phyloP scores from a whole-genome alignment of 2,329 filamentous ascomycete genomes.

The Trichoderma sp. region DNA sequence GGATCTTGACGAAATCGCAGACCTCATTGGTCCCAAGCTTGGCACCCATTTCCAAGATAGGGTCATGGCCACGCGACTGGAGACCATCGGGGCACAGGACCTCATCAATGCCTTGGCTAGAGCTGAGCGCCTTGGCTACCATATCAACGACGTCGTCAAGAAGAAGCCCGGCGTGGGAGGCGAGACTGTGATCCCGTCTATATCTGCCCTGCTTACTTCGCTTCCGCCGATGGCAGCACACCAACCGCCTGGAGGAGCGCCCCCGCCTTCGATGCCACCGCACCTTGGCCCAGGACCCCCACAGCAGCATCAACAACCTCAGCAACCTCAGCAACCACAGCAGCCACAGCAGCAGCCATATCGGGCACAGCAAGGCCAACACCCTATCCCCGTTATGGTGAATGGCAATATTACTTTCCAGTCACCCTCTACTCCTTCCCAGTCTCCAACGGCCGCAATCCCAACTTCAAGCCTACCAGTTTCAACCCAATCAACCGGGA shows the following conservation, averaged over 20 bases:
- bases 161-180: constrained; percentile 24
- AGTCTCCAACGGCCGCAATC: background rate
- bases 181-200: constrained; percentile 39
- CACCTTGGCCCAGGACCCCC: background rate
- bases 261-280: constrained; percentile 1
- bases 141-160: constrained; percentile 48
- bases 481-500: background rate
- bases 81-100: constrained; percentile 51
- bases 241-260: background rate
- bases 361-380: background rate
- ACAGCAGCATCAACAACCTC: background rate
- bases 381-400: background rate
- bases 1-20: constrained; percentile 46
- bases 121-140: constrained; percentile 56
- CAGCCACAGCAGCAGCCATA: background rate
- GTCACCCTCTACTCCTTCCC: background rate
- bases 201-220: constrained; percentile 16
- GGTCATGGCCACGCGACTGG: constrained; percentile 49
- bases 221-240: constrained; percentile 14
- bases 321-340: background rate
- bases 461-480: background rate
- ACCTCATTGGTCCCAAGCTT: constrained; percentile 44
- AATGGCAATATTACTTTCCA: background rate
- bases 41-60: constrained; percentile 51
- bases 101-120: constrained; percentile 56